These are phyloP conservation scores for Postia placenta DNA, from an alignment of 768 basidiomycete species.

Conservation along the genomic window DNA sequence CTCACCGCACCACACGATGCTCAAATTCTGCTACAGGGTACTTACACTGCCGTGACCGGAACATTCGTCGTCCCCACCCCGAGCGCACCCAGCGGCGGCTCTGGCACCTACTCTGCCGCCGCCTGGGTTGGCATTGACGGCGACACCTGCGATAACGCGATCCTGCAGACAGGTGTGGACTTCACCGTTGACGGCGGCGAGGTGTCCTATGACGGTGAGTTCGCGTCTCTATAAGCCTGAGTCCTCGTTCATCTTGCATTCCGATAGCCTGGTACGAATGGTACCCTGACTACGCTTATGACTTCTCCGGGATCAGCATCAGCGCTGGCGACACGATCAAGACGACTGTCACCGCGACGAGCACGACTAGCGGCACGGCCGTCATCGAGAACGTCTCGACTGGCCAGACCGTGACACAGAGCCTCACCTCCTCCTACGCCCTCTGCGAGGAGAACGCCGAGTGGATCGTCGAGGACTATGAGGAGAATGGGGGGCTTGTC, in stretches of 20 bases:
- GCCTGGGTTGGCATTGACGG: slow-evolving; percentile 34
- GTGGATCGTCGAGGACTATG: slow-evolving; percentile 33
- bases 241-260: not conserved
- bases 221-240: not conserved
- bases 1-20: not conserved
- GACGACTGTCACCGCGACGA: slow-evolving; percentile 24
- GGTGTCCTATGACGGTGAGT: slow-evolving; percentile 26
- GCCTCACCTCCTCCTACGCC: slow-evolving; percentile 22
- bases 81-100: slow-evolving; percentile 19
- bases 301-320: slow-evolving; percentile 27
- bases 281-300: slow-evolving; percentile 27
- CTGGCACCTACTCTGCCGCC: slow-evolving; percentile 24
- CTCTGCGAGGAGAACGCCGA: slow-evolving; percentile 32
- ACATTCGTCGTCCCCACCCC: slow-evolving; percentile 30
- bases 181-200: slow-evolving; percentile 21
- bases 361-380: slow-evolving; percentile 21
- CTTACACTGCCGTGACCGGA: slow-evolving; percentile 30
- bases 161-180: slow-evolving; percentile 32
- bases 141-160: slow-evolving; percentile 28
- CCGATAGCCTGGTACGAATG: slow-evolving; percentile 27
- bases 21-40: slow-evolving; percentile 15
- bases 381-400: slow-evolving; percentile 23
- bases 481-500: slow-evolving; percentile 22
- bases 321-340: slow-evolving; percentile 24
- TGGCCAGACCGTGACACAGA: slow-evolving; percentile 23